phyloP scores from a whole-genome alignment of 345 rosid species.

The Camelina neglecta region DNA sequence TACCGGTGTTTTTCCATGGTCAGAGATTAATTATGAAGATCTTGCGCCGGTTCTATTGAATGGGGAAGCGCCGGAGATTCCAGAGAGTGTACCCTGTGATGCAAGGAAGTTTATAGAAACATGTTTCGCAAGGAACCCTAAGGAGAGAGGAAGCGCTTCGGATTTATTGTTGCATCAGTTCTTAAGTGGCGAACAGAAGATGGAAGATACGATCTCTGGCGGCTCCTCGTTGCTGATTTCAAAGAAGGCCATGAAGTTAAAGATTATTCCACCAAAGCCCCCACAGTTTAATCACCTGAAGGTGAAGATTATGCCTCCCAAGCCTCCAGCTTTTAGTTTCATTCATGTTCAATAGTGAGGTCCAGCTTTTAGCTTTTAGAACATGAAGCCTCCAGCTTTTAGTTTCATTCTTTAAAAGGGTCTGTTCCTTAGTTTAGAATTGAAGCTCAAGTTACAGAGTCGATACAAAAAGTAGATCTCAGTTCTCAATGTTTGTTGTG shows the following conservation, averaged over 20 bases:
- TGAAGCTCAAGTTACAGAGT: neutral
- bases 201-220: neutral
- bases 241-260: neutral
- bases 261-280: neutral
- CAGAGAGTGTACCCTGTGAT: neutral
- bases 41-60: neutral
- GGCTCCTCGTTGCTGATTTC: neutral
- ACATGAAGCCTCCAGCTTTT: no score
- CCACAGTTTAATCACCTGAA: neutral
- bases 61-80: neutral
- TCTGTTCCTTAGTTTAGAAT: neutral
- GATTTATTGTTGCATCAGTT: conserved; percentile 17
- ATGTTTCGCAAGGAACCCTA: conserved; percentile 14
- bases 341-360: neutral
- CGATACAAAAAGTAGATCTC: neutral
- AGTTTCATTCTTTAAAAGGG: neutral
- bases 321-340: conserved; percentile 14
- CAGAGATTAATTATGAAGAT: neutral
- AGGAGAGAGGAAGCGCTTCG: conserved; percentile 19
- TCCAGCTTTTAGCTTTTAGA: no score
- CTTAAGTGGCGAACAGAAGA: neutral
- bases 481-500: neutral
- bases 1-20: conserved; percentile 13
- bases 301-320: conserved; percentile 2
- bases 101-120: conserved; percentile 26